Percentiles rank a stretch among this genome's conserved stretches.
Conservation (phyloP, 495 filamentous ascomycete genomes). For the Glutinoglossum americanum region DNA sequence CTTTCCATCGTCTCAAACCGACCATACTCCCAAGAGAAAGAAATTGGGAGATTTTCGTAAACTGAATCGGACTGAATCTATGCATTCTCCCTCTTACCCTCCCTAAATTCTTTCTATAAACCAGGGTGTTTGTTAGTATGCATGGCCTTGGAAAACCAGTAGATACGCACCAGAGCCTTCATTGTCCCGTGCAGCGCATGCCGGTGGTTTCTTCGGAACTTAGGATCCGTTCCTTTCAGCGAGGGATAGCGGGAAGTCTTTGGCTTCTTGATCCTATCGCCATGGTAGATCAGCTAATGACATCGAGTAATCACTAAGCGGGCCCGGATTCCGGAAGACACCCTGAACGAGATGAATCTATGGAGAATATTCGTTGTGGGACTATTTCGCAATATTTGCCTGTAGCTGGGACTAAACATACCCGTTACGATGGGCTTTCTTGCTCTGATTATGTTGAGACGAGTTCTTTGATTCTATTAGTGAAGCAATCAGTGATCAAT, state of each 20-base stretch:
- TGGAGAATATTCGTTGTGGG: background rate
- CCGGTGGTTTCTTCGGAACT: constrained; percentile 98
- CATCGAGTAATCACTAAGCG: background rate
- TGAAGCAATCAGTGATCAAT: background rate
- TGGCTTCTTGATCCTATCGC: constrained; percentile 95
- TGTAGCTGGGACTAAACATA: constrained; percentile 23
- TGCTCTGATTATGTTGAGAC: constrained; percentile 89
- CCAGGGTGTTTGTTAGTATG: background rate
- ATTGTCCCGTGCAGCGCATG: constrained; percentile 97
- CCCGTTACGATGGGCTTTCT: constrained; percentile 97
- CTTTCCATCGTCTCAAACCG: background rate
- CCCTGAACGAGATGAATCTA: background rate
- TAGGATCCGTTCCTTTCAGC: constrained; percentile 94
- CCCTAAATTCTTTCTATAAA: constrained; percentile 80
- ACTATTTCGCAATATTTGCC: background rate
- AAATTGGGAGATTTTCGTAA: constrained; percentile 8
- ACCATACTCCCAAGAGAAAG: background rate
- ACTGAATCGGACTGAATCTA: constrained; percentile 19
- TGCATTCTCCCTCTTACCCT: constrained; percentile 85
- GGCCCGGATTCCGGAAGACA: background rate
- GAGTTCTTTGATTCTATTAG: constrained; percentile 89
- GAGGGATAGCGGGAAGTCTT: constrained; percentile 98
- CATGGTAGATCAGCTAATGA: constrained; percentile 4
- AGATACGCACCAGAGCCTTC: constrained; percentile 74
- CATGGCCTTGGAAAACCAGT: background rate